These are phyloP conservation scores for Trichosporon coremiiforme DNA, from an alignment of 1,284 basidiomycete genomes.

Conservation along the genomic window DNA sequence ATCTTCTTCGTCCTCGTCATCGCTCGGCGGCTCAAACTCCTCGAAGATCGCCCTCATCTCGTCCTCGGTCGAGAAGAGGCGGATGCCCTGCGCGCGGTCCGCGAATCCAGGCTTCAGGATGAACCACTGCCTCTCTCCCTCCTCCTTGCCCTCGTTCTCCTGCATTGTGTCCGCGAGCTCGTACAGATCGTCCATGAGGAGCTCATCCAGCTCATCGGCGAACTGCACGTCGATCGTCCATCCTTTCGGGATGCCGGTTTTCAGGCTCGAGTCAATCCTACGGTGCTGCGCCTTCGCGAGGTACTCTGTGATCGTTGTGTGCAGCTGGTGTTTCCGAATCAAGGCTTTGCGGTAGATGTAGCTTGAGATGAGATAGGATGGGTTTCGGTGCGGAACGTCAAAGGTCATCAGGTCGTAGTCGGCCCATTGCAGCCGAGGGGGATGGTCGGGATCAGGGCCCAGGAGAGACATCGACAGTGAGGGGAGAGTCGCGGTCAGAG, in stretches of 20 bases:
- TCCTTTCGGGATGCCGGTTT: conserved; percentile 69
- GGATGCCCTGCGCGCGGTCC: conserved; percentile 91
- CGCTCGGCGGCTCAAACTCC: conserved; percentile 70
- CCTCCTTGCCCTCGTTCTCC: conserved; percentile 46
- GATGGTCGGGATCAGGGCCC: conserved; percentile 38
- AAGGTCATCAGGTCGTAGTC: conserved; percentile 80
- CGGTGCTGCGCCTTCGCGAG: conserved; percentile 66
- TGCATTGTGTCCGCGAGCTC: conserved; percentile 73
- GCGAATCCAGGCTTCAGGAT: conserved; percentile 98
- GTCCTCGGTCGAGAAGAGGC: conserved; percentile 80
- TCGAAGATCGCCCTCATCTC: conserved; percentile 76
- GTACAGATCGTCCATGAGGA: conserved; percentile 90
- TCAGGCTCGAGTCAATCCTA: conserved; percentile 28
- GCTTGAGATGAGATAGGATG: conserved; percentile 70
- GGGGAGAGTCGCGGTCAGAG: conserved; percentile 59
- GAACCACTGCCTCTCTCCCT: conserved; percentile 68
- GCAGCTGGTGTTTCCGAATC: conserved; percentile 92
- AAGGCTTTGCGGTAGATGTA: conserved; percentile 90
- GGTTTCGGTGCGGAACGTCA: conserved; percentile 62
- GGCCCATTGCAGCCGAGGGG: conserved; percentile 54
- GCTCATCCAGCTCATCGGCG: conserved; percentile 92
- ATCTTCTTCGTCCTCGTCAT: conserved; percentile 58
- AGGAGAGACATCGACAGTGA: conserved; percentile 44
- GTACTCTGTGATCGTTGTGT: conserved; percentile 73
- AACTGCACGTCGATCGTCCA: conserved; percentile 88